Evolutionary conservation across 2,329 filamentous ascomycete genomes (phyloP).

Genomic region (Sclerotinia minor): DNA sequence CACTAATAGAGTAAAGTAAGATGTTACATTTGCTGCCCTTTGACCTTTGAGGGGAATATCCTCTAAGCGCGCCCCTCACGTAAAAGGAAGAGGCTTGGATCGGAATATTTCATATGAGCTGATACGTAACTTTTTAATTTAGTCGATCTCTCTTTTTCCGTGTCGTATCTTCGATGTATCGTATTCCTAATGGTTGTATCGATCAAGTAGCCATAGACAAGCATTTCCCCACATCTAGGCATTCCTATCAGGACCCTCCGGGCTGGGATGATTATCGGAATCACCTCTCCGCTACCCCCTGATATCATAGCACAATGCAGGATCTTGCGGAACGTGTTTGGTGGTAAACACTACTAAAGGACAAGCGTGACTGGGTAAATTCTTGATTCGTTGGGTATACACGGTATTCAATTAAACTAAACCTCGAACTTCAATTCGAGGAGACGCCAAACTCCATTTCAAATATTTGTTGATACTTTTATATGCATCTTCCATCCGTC

Average conservation of each 20-base stretch:
- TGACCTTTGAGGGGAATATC: neutral
- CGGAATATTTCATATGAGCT: neutral
- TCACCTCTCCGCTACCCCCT: conserved; percentile 14
- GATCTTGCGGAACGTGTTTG: conserved; percentile 8
- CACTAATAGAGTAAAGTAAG: conserved; percentile 5
- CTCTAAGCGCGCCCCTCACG: conserved; percentile 2
- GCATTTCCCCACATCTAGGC: conserved; percentile 22
- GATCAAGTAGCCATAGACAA: conserved; percentile 1
- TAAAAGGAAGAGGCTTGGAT: neutral
- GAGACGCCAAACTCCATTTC: conserved; percentile 22
- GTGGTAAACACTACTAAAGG: neutral
- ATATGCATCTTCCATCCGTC: conserved; percentile 4
- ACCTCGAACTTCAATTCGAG: conserved; percentile 17
- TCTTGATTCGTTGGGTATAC: conserved; percentile 24
- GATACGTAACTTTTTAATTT: neutral
- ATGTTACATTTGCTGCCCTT: neutral
- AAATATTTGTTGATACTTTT: conserved; percentile 11
- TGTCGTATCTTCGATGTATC: neutral
- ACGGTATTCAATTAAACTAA: conserved; percentile 19
- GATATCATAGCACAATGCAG: conserved; percentile 4
- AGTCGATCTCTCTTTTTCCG: neutral
- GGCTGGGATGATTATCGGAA: conserved; percentile 12
- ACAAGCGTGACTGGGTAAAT: conserved; percentile 17
- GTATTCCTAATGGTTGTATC: conserved; percentile 1
- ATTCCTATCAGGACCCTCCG: neutral